Base-by-base conservation (phyloP, 179 eudicot species). In the Patellifolia procumbens region DNA sequence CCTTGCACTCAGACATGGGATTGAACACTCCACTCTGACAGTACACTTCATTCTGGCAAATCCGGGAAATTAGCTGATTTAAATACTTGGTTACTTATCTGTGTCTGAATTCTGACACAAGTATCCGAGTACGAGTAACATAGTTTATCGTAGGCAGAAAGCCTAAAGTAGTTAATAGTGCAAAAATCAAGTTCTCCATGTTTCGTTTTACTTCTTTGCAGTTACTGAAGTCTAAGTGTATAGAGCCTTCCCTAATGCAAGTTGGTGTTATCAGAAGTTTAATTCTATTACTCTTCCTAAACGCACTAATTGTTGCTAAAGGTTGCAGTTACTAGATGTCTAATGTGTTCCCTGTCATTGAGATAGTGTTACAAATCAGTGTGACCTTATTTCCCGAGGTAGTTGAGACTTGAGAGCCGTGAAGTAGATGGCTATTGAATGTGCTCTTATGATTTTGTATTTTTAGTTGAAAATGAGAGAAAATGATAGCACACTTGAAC, bases 381-480 rank as follows among this genome's bases (percentile, higher is more conserved):
- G 48, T 71, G 71, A 64, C 79, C 64, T 37, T 7, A 29, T 34
- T 6, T 51, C 22, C 15, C 32, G 31, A 81, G 80, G 77, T 76
- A 35, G 80, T 76, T 76, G 80, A 45, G 56, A 45, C 39, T 28
- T 1, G n/a, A 81, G 72, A 55, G 12, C 32, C 64, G 26, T 49
- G 55, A 73, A 59, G 59, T 16, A 24, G 26, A 43, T 55, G 73
- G 32, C 37, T 42, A 51, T 51, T 51, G 22, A 7, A n/a, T 20
- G 6, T 1, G 49, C 49, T 62, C 61, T 68, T 28, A 37, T 67
- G n/a, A 68, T 28, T 31, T 51, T 77, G 53, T 68, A 31, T 48
- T 73, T 62, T 69, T 11, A 37, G 61, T 60, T 74, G 74, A 42
- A 46, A 62, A 55, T 53, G 81, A 74, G 48, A 68, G 81, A 68